Conservation (phyloP, 441 rosid genomes). For the Macaranga tanarius region DNA sequence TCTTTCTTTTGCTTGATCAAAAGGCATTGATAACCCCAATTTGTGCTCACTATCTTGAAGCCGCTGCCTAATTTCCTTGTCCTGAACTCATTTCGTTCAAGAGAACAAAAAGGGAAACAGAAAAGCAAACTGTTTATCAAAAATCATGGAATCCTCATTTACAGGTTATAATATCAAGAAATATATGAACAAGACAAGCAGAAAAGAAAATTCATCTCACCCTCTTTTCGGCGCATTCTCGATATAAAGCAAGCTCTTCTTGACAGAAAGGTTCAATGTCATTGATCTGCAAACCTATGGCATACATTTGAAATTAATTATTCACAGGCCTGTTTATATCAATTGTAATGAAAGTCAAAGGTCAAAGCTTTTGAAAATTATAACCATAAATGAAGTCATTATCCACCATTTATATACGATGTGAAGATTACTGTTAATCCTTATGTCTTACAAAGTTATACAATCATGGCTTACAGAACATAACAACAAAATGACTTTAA, state of each 20-base stretch:
- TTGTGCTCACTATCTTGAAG: conserved; percentile 86
- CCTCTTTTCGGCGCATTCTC: conserved; percentile 79
- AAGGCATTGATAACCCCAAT: conserved; percentile 88
- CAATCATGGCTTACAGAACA: conserved; percentile 4
- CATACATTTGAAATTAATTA: conserved; percentile 17
- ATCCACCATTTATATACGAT: neutral
- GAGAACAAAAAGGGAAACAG: neutral
- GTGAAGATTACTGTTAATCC: neutral
- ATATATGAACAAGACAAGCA: neutral
- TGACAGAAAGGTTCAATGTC: conserved; percentile 94
- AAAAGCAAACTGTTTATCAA: conserved; percentile 10
- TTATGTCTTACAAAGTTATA: neutral
- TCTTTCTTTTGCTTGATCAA: conserved; percentile 70
- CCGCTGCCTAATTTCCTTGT: conserved; percentile 72
- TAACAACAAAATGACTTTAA: neutral
- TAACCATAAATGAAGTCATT: neutral
- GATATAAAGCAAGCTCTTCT: conserved; percentile 81
- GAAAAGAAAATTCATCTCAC: conserved; percentile 35
- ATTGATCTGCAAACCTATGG: conserved; percentile 79
- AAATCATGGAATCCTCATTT: neutral
- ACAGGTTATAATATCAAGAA: conserved; percentile 14
- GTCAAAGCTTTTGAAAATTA: neutral
- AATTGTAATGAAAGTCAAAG: neutral
- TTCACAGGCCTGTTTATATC: neutral
- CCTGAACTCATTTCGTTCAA: conserved; percentile 48